A percentile compares a stretch with the other conserved stretches of the same genome.
These are phyloP conservation scores for Amanita muscaria DNA, from an alignment of 768 basidiomycete species.

Conservation along the genomic window DNA sequence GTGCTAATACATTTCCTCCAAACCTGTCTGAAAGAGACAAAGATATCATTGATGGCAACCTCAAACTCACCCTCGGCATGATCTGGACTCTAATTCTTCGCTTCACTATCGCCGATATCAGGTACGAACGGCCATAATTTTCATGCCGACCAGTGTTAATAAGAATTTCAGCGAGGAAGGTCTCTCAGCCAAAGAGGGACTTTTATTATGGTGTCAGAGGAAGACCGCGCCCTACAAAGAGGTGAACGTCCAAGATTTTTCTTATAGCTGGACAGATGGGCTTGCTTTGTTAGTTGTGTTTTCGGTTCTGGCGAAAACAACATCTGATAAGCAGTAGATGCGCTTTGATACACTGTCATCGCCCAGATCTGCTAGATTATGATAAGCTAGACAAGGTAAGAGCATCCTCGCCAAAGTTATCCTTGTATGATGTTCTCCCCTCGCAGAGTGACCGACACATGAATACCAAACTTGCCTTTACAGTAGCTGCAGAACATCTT, in stretches of 20 bases:
- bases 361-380: constrained; percentile 91
- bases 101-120: constrained; percentile 98
- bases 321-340: constrained; percentile 47
- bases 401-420: neutral
- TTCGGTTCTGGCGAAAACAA: constrained; percentile 3
- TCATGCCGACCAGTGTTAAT: constrained; percentile 1
- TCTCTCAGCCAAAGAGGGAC: constrained; percentile 95
- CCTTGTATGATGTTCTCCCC: constrained; percentile 3
- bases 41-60: constrained; percentile 97
- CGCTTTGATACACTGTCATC: constrained; percentile 94
- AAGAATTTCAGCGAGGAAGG: constrained; percentile 74
- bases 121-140: constrained; percentile 39
- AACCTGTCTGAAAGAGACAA: constrained; percentile 19
- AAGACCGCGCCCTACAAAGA: constrained; percentile 89
- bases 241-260: constrained; percentile 92
- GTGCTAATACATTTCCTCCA: neutral
- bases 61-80: constrained; percentile 98
- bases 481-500: constrained; percentile 78
- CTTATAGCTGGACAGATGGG: constrained; percentile 88
- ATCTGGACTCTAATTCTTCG: constrained; percentile 97
- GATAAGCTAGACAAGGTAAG: constrained; percentile 73
- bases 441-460: constrained; percentile 63
- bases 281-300: constrained; percentile 72
- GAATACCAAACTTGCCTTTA: constrained; percentile 84
- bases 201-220: constrained; percentile 96